Evolutionary conservation across 306 rosid species (phyloP).

Genomic region (Hippophae rhamnoides): DNA sequence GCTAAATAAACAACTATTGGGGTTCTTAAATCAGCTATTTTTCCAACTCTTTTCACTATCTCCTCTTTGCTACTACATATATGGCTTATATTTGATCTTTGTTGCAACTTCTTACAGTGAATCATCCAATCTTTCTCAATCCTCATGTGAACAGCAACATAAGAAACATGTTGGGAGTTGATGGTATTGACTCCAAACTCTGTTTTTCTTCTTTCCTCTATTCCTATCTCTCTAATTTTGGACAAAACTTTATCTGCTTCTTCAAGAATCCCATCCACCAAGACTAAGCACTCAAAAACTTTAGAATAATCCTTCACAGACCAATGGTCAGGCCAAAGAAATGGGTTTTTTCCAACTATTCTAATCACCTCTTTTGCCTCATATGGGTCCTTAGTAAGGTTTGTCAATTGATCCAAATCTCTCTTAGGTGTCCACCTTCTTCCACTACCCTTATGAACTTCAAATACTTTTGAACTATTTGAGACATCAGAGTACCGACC

Average conservation of each 20-base stretch:
- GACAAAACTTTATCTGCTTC: conserved; percentile 69
- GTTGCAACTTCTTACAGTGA: conserved; percentile 75
- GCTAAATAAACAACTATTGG: conserved; percentile 68
- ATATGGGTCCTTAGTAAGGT: conserved; percentile 35
- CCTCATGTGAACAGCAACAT: conserved; percentile 86
- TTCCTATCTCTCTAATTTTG: conserved; percentile 50
- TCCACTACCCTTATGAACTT: conserved; percentile 84
- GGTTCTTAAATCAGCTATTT: conserved; percentile 30
- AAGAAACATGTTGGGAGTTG: conserved; percentile 31
- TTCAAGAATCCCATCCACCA: conserved; percentile 51
- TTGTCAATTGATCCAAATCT: conserved; percentile 61
- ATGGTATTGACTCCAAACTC: conserved; percentile 7
- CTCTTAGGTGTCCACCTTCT: conserved; percentile 80
- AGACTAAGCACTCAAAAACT: conserved; percentile 70
- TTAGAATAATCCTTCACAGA: conserved; percentile 71
- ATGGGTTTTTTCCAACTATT: conserved; percentile 79
- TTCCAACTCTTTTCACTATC: conserved; percentile 60
- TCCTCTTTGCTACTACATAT: conserved; percentile 80
- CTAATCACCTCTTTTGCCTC: conserved; percentile 49
- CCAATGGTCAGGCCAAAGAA: conserved; percentile 98
- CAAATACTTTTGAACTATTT: conserved; percentile 37
- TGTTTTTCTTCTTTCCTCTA: conserved; percentile 12
- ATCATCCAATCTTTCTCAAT: conserved; percentile 95
- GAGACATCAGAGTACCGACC: conserved; percentile 39
- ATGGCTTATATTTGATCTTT: conserved; percentile 43